phyloP scores from a whole-genome alignment of 306 rosid genomes.

The Dryas drummondii region DNA sequence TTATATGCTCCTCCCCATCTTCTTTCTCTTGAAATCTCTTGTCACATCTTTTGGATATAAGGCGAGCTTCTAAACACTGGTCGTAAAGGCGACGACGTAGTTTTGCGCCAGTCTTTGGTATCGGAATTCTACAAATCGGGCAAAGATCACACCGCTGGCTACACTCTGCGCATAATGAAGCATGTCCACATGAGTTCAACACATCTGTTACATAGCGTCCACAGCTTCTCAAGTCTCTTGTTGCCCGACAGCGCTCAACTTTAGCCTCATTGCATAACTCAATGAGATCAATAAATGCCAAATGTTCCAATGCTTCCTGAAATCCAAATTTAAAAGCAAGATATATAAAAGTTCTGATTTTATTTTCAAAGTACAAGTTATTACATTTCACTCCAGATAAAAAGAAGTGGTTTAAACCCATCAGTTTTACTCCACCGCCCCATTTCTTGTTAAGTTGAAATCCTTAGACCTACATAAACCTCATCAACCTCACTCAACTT shows the following conservation, averaged over 20 bases:
- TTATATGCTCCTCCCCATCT: constrained; percentile 62
- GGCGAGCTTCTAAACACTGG: constrained; percentile 82
- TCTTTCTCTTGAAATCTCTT: constrained; percentile 76
- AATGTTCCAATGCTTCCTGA: constrained; percentile 82
- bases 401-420: neutral
- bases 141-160: constrained; percentile 86
- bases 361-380: neutral
- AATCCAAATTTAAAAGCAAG: constrained; percentile 24
- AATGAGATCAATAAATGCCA: constrained; percentile 82
- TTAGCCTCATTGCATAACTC: constrained; percentile 93
- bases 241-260: constrained; percentile 92
- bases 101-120: constrained; percentile 55
- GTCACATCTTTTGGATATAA: constrained; percentile 76
- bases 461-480: neutral
- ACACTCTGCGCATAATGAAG: constrained; percentile 92
- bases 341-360: neutral
- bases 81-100: constrained; percentile 71
- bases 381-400: neutral
- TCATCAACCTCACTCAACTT: neutral
- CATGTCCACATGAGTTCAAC: constrained; percentile 85
- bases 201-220: constrained; percentile 75
- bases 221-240: constrained; percentile 97
- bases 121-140: constrained; percentile 81
- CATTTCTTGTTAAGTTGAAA: neutral
- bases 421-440: neutral